phyloP scores from a whole-genome alignment of 306 rosid species.

The Mimosa pudica region DNA sequence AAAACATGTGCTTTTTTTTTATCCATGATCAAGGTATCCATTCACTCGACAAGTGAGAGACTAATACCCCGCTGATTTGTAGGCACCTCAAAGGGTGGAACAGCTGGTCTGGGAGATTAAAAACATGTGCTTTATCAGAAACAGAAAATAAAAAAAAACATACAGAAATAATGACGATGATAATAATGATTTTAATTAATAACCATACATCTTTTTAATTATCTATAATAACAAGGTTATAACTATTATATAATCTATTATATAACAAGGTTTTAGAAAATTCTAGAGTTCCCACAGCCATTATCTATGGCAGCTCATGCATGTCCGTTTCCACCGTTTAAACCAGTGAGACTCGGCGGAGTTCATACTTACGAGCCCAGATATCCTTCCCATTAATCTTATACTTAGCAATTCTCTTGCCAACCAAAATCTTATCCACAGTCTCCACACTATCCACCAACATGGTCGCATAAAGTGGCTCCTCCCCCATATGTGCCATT shows the following conservation, averaged over 20 bases:
- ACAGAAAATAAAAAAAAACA: not conserved
- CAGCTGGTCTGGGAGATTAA: not conserved
- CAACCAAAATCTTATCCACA: slow-evolving; percentile 43
- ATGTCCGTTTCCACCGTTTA: not conserved
- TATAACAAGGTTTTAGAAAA: not conserved
- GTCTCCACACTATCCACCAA: slow-evolving; percentile 33
- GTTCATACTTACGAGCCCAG: slow-evolving; percentile 62
- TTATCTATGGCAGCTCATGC: not conserved
- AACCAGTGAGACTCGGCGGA: not conserved
- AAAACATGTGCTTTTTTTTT: not conserved
- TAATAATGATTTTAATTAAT: not conserved
- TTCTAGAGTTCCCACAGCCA: not conserved
- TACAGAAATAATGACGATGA: not conserved
- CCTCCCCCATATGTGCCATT: not conserved
- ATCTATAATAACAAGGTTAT: no score
- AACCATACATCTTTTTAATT: not conserved
- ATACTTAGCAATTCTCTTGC: slow-evolving; percentile 42
- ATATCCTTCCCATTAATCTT: slow-evolving; percentile 54
- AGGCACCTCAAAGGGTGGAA: no score
- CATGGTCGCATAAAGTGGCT: slow-evolving; percentile 50
- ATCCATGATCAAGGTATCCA: no score
- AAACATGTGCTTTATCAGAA: not conserved
- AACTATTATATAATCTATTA: not conserved
- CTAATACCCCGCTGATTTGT: no score
- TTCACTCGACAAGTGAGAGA: no score